A percentile compares a stretch with the other conserved stretches of the same genome.
Evolutionary conservation across 805 yeast species (phyloP).

Genomic region (Brettanomyces sp.): DNA sequence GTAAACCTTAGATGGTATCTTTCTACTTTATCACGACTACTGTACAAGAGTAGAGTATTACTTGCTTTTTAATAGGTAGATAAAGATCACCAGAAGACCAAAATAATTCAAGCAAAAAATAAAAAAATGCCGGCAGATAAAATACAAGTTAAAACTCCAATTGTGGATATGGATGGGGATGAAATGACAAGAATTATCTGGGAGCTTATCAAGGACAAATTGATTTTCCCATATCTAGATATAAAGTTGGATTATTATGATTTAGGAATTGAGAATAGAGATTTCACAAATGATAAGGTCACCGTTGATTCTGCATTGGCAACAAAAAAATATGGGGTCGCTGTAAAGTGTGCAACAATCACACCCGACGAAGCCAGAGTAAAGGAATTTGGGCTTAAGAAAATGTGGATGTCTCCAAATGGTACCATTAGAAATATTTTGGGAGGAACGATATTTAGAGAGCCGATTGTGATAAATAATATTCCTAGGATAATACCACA

Average conservation of each 20-base stretch:
- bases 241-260: conserved; percentile 89
- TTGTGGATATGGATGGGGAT: conserved; percentile 97
- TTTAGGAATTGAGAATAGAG: conserved; percentile 78
- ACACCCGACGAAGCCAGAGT: conserved; percentile 98
- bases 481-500: conserved; percentile 84
- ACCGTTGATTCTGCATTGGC: conserved; percentile 88
- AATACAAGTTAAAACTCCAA: conserved; percentile 75
- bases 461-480: conserved; percentile 81
- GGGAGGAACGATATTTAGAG: conserved; percentile 96
- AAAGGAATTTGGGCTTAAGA: conserved; percentile 78
- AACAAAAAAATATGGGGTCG: conserved; percentile 80
- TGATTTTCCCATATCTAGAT: conserved; percentile 78
- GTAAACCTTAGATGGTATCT: no score
- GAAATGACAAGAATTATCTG: conserved; percentile 97
- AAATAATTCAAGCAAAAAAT: neutral
- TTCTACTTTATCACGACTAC: no score
- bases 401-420: conserved; percentile 97
- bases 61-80: no score
- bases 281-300: conserved; percentile 78
- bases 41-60: no score
- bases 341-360: conserved; percentile 95
- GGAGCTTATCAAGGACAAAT: conserved; percentile 79
- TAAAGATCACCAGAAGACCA: no score
- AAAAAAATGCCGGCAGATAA: conserved; percentile 29
- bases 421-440: conserved; percentile 93